Evolutionary conservation across 228 moss, liverwort and hornwort genomes (phyloP).

Genomic region (Sphagnum magellanicum): DNA sequence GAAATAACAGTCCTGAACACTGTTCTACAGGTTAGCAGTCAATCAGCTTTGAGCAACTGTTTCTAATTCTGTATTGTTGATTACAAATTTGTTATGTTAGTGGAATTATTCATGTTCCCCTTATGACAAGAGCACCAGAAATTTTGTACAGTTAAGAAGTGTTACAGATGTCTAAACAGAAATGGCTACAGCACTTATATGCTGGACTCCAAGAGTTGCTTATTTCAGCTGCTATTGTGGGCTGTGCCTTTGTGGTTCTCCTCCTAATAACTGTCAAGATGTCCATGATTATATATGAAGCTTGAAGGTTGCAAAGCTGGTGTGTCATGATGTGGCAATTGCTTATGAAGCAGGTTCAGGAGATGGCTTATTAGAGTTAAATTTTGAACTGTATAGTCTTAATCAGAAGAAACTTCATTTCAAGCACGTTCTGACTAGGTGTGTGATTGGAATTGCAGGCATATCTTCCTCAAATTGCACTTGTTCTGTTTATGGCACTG

Average conservation of each 20-base stretch:
- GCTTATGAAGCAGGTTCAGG: no score
- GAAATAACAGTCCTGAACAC: constrained; percentile 18
- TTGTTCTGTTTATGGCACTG: constrained; percentile 37
- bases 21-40: constrained; percentile 22
- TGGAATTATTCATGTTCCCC: background rate
- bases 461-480: constrained; percentile 36
- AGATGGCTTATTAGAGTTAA: no score
- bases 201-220: background rate
- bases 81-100: background rate
- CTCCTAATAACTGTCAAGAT: no score
- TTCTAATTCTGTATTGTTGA: background rate
- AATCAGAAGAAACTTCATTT: no score
- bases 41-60: background rate
- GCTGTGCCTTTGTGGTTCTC: no score
- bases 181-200: background rate
- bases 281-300: no score
- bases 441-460: constrained; percentile 16
- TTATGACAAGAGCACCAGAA: background rate
- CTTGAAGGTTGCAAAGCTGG: no score
- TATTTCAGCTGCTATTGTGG: background rate
- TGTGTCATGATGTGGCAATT: no score
- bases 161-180: background rate
- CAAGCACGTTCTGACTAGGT: no score
- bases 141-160: background rate
- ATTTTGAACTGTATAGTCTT: no score